Evolutionary conservation across 2,329 filamentous ascomycete genomes (phyloP).

Genomic region (Hypomyces perniciosus): DNA sequence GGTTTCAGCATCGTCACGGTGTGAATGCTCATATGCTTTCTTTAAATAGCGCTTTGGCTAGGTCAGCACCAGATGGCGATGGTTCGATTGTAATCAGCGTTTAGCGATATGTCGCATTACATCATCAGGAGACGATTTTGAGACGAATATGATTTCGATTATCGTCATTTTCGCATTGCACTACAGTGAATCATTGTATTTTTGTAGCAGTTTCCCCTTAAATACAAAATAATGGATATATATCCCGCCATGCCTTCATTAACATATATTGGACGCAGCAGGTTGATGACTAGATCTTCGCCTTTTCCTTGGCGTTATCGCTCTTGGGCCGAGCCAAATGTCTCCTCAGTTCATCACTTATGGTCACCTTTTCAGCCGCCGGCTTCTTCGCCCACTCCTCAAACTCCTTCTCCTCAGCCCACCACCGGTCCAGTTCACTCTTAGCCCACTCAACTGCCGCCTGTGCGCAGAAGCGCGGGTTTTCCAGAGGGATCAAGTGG

Average conservation of each 20-base stretch:
- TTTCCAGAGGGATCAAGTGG: conserved; percentile 82
- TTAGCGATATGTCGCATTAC: neutral
- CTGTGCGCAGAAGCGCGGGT: conserved; percentile 59
- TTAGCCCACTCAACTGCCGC: conserved; percentile 52
- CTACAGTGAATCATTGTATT: too few species aligned
- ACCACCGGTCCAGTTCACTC: conserved; percentile 52
- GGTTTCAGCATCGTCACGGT: neutral
- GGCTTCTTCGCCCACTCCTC: conserved; percentile 47
- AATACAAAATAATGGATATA: neutral
- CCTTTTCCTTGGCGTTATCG: conserved; percentile 12
- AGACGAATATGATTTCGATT: too few species aligned
- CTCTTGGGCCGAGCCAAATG: conserved; percentile 36
- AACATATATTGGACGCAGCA: neutral
- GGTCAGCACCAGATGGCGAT: neutral
- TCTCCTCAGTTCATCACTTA: conserved; percentile 43
- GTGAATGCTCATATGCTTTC: neutral
- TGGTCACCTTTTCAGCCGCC: conserved; percentile 47
- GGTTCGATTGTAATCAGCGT: neutral
- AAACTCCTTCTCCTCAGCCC: conserved; percentile 50
- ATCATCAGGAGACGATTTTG: neutral
- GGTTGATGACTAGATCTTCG: conserved; percentile 23
- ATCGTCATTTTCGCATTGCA: too few species aligned
- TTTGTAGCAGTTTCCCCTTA: too few species aligned
- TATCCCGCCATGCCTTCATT: neutral
- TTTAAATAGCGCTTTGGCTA: neutral